These are phyloP conservation scores for Ophioceras dolichostomum DNA, from an alignment of 2,329 filamentous ascomycete genomes.

Conservation along the genomic window DNA sequence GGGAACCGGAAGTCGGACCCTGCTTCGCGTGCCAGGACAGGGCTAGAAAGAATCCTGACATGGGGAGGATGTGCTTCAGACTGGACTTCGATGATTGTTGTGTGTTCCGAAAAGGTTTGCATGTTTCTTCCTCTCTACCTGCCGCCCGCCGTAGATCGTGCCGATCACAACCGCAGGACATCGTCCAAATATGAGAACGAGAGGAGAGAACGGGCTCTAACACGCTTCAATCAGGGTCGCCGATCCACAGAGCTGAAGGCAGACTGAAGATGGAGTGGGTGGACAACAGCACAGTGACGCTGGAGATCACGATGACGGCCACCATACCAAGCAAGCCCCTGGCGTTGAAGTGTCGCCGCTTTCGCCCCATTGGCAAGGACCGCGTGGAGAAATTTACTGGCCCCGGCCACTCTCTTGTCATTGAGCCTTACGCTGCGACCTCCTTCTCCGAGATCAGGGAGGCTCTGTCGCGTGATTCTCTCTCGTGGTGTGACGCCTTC, in stretches of 20 bases:
- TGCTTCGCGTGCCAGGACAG: neutral
- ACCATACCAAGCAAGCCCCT: neutral
- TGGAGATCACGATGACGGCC: neutral
- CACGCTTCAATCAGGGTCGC: neutral
- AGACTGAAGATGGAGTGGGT: neutral
- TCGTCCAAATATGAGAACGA: too few species aligned
- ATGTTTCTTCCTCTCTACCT: neutral
- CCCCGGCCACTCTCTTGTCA: too few species aligned
- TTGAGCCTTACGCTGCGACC: neutral
- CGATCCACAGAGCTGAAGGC: neutral
- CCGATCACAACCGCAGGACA: too few species aligned
- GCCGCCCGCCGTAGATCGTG: neutral
- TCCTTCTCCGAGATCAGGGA: neutral
- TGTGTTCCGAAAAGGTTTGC: neutral
- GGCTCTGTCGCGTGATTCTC: neutral
- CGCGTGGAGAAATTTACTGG: neutral
- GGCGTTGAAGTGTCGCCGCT: neutral
- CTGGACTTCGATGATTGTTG: neutral
- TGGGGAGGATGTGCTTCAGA: neutral
- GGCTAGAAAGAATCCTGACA: neutral
- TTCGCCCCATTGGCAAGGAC: neutral
- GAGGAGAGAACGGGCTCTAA: too few species aligned
- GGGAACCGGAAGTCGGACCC: too few species aligned
- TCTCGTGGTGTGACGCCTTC: neutral
- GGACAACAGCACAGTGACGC: neutral